Evolutionary conservation across 2,329 filamentous ascomycete species (phyloP), one percentile per base, ranked within the genome.

Genomic region (Clonostachys byssicola): DNA sequence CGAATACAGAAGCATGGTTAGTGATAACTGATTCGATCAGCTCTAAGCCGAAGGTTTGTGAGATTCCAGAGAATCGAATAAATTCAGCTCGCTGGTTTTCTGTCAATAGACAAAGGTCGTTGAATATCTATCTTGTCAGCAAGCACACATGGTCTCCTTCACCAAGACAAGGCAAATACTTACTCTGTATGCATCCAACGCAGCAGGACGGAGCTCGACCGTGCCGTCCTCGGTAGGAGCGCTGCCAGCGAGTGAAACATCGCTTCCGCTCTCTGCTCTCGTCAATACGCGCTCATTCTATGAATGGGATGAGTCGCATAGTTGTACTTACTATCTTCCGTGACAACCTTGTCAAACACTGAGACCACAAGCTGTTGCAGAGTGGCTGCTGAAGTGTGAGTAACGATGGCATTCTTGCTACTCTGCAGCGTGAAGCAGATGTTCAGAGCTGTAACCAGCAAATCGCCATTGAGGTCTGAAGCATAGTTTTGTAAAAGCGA

Each of bases 371-470:
- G 79, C 65, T 97, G 94, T 66, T 96, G 92, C 46, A 99, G 73
- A 3, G 94, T 97, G n/a, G 94, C 94, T 23, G 92, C 90, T 10
- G 94, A 94, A 2, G 95, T 97, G 57, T 95, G 95, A 61, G 92
- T 95, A 56, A 99, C 91, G 45, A 95, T 91, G 23, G 86, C 83
- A 70, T 92, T 95, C 69, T 96, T 97, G 66, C 88, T 94, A 48
- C 83, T 86, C 67, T 97, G 92, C 43, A 99, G 70, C 44, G 89
- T 86, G 51, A 94, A 94, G 68, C 94, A 97, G 61, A 96, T 89
- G 62, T 95, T 92, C 54, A 99, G 70, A 1, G 89, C 83, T 10
- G 83, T 89, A 30, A 90, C 87, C 38, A 99, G 76, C 34, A 95
- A 73, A 50, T 92, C 87, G 3, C 88, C 90, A 50, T 86, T 84